Conservation (phyloP, 495 filamentous ascomycete species). For the Polyplosphaeria fusca region DNA sequence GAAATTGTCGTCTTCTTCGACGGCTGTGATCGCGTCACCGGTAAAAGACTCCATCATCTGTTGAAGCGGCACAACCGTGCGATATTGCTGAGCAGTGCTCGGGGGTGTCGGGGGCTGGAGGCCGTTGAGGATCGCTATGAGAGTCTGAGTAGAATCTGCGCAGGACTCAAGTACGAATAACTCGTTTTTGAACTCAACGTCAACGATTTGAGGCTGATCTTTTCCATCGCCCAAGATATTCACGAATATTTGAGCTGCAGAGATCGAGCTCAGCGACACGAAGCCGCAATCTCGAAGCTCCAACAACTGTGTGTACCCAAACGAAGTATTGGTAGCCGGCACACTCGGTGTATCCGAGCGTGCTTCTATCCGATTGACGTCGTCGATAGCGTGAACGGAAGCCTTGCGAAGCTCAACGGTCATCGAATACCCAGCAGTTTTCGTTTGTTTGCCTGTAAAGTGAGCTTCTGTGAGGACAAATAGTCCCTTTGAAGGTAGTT, state of each 20-base stretch:
- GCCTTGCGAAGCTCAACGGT: constrained; percentile 70
- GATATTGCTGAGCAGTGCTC: constrained; percentile 76
- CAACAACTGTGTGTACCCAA: constrained; percentile 58
- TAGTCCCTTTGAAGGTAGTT: constrained; percentile 66
- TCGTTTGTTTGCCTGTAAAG: constrained; percentile 60
- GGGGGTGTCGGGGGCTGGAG: constrained; percentile 79
- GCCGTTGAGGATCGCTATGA: constrained; percentile 75
- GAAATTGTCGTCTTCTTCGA: constrained; percentile 15
- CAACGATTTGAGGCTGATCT: constrained; percentile 57
- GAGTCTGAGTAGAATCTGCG: constrained; percentile 93
- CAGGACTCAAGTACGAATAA: constrained; percentile 90
- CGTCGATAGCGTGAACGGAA: constrained; percentile 78
- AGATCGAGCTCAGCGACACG: constrained; percentile 80
- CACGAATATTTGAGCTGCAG: constrained; percentile 66
- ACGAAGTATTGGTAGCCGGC: constrained; percentile 31
- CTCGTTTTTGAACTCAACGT: constrained; percentile 78
- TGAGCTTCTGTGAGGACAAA: constrained; percentile 75
- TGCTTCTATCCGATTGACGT: constrained; percentile 52
- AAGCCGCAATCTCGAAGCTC: constrained; percentile 69
- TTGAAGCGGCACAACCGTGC: constrained; percentile 78
- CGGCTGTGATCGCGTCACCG: constrained; percentile 64
- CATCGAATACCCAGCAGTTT: constrained; percentile 57
- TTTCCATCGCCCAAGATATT: constrained; percentile 52
- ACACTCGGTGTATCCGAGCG: background rate
- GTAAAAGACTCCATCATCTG: constrained; percentile 89